A percentile compares a stretch with the other conserved stretches of the same genome.
phyloP scores from a whole-genome alignment of 176 grass and related monocot species.

The Coix lacrymajobi region DNA sequence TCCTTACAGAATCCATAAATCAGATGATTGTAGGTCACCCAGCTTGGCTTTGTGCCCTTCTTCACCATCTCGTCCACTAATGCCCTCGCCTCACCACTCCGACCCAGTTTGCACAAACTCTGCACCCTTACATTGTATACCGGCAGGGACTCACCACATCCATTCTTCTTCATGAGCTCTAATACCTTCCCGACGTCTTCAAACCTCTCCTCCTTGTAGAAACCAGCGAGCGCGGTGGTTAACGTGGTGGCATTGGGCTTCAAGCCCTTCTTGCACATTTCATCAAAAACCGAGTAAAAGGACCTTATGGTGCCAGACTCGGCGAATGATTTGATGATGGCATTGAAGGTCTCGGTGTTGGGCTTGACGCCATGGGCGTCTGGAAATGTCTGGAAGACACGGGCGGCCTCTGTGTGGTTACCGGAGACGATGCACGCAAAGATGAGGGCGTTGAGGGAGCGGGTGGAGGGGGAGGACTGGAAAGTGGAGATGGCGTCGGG shows the following conservation, averaged over 20 bases:
- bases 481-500: constrained; percentile 73
- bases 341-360: constrained; percentile 62
- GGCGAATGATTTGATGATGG: constrained; percentile 69
- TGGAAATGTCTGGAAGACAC: constrained; percentile 72
- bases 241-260: constrained; percentile 61
- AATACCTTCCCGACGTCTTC: constrained; percentile 74
- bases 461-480: constrained; percentile 44
- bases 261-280: constrained; percentile 62
- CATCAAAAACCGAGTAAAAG: constrained; percentile 78
- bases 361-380: constrained; percentile 45
- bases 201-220: constrained; percentile 74
- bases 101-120: constrained; percentile 78
- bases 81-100: constrained; percentile 47
- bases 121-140: constrained; percentile 72
- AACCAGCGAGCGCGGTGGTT: constrained; percentile 55
- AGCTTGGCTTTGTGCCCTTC: constrained; percentile 60
- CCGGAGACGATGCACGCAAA: constrained; percentile 59
- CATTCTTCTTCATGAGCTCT: constrained; percentile 75
- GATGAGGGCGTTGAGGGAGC: constrained; percentile 82
- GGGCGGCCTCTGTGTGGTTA: constrained; percentile 52
- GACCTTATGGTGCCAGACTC: constrained; percentile 72
- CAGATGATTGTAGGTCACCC: constrained; percentile 74
- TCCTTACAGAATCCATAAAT: constrained; percentile 62
- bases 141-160: constrained; percentile 35
- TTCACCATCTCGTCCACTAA: constrained; percentile 55